Percentiles rank a stretch among this genome's conserved stretches.
These are phyloP conservation scores for Suillus placidus DNA, from an alignment of 768 basidiomycete genomes.

Conservation along the genomic window DNA sequence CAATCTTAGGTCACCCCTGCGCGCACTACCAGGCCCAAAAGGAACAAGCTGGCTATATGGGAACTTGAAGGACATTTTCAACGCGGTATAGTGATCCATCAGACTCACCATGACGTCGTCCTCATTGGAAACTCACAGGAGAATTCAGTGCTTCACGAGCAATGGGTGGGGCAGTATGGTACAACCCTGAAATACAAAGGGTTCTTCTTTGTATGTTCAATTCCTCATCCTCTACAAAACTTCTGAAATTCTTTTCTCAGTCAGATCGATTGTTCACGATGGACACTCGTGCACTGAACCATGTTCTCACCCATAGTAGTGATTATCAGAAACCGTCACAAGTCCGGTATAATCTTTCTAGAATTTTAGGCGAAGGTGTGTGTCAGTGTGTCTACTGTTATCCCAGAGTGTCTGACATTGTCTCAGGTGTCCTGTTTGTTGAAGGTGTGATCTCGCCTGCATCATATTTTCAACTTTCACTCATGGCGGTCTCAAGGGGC, in stretches of 20 bases:
- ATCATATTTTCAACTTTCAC: neutral
- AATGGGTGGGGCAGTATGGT: slow-evolving; percentile 54
- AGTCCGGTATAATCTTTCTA: slow-evolving; percentile 39
- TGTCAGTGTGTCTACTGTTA: neutral
- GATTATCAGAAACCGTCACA: slow-evolving; percentile 59
- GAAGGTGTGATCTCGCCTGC: slow-evolving; percentile 28
- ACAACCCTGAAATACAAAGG: slow-evolving; percentile 46
- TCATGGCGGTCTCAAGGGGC: slow-evolving; percentile 22
- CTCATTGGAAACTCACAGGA: slow-evolving; percentile 20
- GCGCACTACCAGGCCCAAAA: slow-evolving; percentile 54
- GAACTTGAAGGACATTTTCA: slow-evolving; percentile 46
- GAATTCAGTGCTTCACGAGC: slow-evolving; percentile 37
- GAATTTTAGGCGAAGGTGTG: slow-evolving; percentile 45
- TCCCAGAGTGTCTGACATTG: neutral
- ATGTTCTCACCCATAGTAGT: slow-evolving; percentile 60
- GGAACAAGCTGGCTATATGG: slow-evolving; percentile 49
- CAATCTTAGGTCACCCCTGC: slow-evolving; percentile 44
- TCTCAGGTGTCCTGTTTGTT: slow-evolving; percentile 50
- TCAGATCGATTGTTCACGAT: slow-evolving; percentile 50
- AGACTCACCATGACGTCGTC: neutral
- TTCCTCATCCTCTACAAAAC: neutral
- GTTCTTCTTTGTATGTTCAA: slow-evolving; percentile 44
- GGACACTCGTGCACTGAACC: slow-evolving; percentile 64
- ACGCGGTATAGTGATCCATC: slow-evolving; percentile 36
- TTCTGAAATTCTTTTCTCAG: slow-evolving; percentile 22